Conservation (phyloP, 2,329 filamentous ascomycete genomes). For the Didymella pinodella region DNA sequence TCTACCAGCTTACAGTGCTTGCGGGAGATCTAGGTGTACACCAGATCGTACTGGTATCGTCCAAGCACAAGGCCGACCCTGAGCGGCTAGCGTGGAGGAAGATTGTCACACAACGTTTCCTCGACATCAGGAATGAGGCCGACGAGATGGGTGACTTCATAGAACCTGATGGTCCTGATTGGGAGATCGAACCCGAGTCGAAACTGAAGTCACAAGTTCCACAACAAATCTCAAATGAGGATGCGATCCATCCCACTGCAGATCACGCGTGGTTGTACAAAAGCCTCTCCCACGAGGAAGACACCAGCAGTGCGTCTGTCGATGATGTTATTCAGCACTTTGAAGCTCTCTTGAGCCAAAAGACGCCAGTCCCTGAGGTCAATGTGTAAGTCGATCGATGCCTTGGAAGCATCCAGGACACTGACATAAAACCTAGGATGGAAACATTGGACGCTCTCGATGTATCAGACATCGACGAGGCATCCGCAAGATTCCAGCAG, state of each 20-base stretch:
- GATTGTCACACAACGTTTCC: background rate
- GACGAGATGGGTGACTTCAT: constrained; percentile 41
- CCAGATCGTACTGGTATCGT: constrained; percentile 32
- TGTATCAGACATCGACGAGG: constrained; percentile 44
- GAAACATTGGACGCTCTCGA: constrained; percentile 31
- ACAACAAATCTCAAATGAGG: background rate
- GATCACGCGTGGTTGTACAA: constrained; percentile 28
- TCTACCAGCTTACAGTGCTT: constrained; percentile 39
- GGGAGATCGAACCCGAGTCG: constrained; percentile 19
- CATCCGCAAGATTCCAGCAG: constrained; percentile 33
- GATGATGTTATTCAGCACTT: constrained; percentile 24
- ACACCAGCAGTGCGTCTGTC: constrained; percentile 20
- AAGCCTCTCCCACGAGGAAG: constrained; percentile 18
- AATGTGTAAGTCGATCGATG: constrained; percentile 29
- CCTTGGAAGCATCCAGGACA: too few relatives aligned
- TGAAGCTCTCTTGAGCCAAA: constrained; percentile 24
- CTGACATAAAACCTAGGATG: constrained; percentile 28
- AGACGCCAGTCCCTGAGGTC: background rate
- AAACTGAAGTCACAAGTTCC: constrained; percentile 21
- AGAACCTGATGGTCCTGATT: constrained; percentile 34
- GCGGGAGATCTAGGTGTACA: constrained; percentile 38
- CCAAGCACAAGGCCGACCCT: constrained; percentile 6
- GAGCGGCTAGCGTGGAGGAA: constrained; percentile 14
- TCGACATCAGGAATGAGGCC: constrained; percentile 10
- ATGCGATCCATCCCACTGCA: background rate